These are phyloP conservation scores for Grammothele lineata DNA, from an alignment of 768 basidiomycete genomes.

Conservation along the genomic window DNA sequence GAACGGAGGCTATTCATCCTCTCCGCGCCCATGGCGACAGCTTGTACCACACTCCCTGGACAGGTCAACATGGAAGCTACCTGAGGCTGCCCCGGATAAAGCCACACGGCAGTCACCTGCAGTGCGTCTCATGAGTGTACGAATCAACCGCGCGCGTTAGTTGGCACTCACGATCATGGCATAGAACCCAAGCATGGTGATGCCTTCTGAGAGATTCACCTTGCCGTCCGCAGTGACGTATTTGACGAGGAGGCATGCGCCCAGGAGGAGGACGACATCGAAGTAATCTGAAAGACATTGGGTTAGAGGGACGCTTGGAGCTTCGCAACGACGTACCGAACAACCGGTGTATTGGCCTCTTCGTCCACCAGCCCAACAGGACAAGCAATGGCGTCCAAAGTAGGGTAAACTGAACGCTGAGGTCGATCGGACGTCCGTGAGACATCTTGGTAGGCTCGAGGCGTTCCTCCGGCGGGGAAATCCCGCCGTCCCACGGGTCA, in stretches of 20 bases:
- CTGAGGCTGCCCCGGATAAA: slow-evolving; percentile 55
- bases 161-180: slow-evolving; percentile 34
- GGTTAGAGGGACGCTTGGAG: too few relatives aligned
- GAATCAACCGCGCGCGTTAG: too few relatives aligned
- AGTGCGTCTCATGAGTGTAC: too few relatives aligned
- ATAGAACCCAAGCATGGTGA: slow-evolving; percentile 65
- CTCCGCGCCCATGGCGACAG: too few relatives aligned
- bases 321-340: slow-evolving; percentile 66
- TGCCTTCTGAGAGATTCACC: too few relatives aligned
- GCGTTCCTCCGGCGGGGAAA: too few relatives aligned
- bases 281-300: too few relatives aligned
- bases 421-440: too few relatives aligned
- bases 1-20: too few relatives aligned
- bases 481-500: too few relatives aligned
- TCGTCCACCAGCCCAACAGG: slow-evolving; percentile 62
- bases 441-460: too few relatives aligned
- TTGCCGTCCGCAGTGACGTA: slow-evolving; percentile 71
- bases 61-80: slow-evolving; percentile 41
- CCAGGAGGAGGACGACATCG: slow-evolving; percentile 58
- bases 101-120: too few relatives aligned
- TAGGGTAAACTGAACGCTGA: slow-evolving; percentile 66
- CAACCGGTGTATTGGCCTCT: slow-evolving; percentile 55
- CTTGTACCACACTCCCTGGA: slow-evolving; percentile 14
- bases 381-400: slow-evolving; percentile 77
- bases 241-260: slow-evolving; percentile 71